Evolutionary conservation across 148 eudicot species (phyloP).

Genomic region (Rhododendron griersonianum): DNA sequence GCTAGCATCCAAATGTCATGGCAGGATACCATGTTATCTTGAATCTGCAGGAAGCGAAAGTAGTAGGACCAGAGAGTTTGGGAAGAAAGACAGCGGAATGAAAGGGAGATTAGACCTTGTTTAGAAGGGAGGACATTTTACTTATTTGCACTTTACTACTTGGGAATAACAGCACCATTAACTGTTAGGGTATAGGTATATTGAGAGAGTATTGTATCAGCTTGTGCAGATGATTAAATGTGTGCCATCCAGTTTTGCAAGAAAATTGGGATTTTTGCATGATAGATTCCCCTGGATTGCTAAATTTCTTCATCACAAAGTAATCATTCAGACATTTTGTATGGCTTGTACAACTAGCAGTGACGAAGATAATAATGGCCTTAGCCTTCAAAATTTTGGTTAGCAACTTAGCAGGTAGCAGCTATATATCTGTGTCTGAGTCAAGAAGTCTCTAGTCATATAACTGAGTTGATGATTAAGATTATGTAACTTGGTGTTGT

Average conservation of each 20-base stretch:
- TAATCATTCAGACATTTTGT: background rate
- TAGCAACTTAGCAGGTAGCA: background rate
- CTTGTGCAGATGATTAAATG: background rate
- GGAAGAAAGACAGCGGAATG: background rate
- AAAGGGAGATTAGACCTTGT: background rate
- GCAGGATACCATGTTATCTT: background rate
- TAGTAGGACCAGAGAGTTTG: background rate
- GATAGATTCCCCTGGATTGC: background rate
- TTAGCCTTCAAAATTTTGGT: background rate
- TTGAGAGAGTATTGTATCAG: background rate
- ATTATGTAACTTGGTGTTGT: background rate
- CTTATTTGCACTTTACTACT: background rate
- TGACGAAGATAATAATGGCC: background rate
- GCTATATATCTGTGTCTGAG: background rate
- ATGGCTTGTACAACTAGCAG: background rate
- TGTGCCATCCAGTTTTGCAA: background rate
- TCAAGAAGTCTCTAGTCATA: background rate
- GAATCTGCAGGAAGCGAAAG: background rate
- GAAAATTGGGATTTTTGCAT: background rate
- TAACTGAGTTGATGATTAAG: background rate
- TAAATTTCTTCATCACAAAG: background rate
- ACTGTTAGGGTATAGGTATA: background rate
- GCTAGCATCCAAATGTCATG: background rate
- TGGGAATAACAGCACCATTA: background rate
- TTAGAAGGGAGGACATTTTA: background rate